Percentiles rank a stretch among this genome's conserved stretches.
These are phyloP conservation scores for Trichoderma sp. DNA, from an alignment of 2,329 filamentous ascomycete species.

Conservation along the genomic window DNA sequence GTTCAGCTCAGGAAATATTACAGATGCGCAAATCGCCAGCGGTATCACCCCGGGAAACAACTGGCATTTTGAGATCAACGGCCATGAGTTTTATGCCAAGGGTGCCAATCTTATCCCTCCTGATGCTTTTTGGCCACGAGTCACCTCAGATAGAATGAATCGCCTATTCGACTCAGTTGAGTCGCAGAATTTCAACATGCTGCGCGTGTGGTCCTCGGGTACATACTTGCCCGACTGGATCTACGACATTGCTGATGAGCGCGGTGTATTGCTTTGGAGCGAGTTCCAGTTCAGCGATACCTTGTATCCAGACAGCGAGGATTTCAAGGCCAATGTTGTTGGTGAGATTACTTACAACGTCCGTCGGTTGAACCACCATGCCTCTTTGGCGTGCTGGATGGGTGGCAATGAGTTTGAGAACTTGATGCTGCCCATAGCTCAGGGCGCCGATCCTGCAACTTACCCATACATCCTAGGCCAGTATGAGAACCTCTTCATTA, in stretches of 20 bases:
- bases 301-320: constrained; percentile 53
- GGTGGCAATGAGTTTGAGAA: constrained; percentile 61
- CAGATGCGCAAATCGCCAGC: constrained; percentile 49
- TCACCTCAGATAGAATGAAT: constrained; percentile 51
- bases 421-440: constrained; percentile 45
- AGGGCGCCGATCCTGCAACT: constrained; percentile 40
- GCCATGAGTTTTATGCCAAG: constrained; percentile 58
- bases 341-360: constrained; percentile 60
- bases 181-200: constrained; percentile 61
- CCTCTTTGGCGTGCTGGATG: constrained; percentile 53
- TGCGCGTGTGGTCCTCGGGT: constrained; percentile 60
- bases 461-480: constrained; percentile 38
- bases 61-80: constrained; percentile 66
- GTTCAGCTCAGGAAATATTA: constrained; percentile 54
- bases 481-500: constrained; percentile 59
- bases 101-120: constrained; percentile 25
- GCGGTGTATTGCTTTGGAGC: constrained; percentile 60
- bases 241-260: constrained; percentile 61
- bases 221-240: constrained; percentile 61
- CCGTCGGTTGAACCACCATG: constrained; percentile 60
- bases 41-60: constrained; percentile 45
- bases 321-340: constrained; percentile 54
- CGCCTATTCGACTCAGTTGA: constrained; percentile 49
- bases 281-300: constrained; percentile 63
- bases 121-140: constrained; percentile 36